phyloP scores from a whole-genome alignment of 371 early-diverging fungal species.

The Blakeslea trispora region DNA sequence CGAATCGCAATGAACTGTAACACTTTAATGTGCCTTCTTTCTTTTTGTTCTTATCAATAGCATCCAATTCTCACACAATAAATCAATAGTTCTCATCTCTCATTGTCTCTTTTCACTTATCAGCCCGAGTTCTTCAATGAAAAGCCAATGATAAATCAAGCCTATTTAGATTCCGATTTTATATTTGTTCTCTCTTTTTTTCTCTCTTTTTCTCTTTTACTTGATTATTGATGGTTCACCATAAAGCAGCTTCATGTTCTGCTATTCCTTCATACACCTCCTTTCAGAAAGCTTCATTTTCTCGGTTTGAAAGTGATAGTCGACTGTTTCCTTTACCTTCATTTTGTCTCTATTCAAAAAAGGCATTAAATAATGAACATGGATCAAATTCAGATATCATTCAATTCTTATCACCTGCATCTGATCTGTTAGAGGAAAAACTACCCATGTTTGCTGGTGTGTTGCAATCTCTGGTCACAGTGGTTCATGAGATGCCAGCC shows the following conservation, averaged over 20 bases:
- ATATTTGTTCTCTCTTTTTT: neutral
- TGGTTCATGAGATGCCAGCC: conserved; percentile 22
- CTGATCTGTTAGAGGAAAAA: conserved; percentile 15
- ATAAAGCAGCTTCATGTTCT: conserved; percentile 28
- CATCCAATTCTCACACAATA: no score
- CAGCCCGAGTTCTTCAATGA: no score
- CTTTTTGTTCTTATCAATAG: no score
- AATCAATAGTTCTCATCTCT: no score
- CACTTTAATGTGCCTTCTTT: no score
- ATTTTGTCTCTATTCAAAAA: conserved; percentile 27
- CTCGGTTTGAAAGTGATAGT: neutral
- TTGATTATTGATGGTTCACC: conserved; percentile 11
- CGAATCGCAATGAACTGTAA: no score
- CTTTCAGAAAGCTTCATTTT: neutral
- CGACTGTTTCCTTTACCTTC: conserved; percentile 20
- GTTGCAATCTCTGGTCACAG: conserved; percentile 25
- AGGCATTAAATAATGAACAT: conserved; percentile 23
- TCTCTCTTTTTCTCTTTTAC: conserved; percentile 5
- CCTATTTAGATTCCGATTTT: no score
- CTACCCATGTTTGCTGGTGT: conserved; percentile 32
- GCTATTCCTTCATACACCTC: conserved; percentile 14
- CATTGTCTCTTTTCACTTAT: no score
- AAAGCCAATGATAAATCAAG: no score
- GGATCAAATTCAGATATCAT: conserved; percentile 28
- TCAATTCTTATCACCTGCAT: conserved; percentile 20